Evolutionary conservation across 169 alveolate genomes (phyloP), one percentile per base, ranked within the genome.

Genomic region (Plasmodium yoelii): DNA sequence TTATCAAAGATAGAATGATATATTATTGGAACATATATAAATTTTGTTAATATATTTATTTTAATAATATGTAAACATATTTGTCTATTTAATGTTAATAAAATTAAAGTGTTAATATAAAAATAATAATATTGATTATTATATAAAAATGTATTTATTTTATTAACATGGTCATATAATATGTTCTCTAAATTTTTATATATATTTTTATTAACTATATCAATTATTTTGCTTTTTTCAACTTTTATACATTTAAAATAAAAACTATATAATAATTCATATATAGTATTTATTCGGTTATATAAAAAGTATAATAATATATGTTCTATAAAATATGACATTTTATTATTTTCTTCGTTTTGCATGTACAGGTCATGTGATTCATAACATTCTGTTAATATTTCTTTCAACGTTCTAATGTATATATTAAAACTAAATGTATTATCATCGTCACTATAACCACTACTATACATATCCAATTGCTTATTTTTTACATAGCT

Each of bases 1-100:
- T 67, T 82, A 44, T 82, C 90, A 46, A 82, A 82, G 7, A 82
- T 51, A 0, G 82, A 68, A 24, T 82, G 90, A 18, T 82, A 82
- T 0, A 82, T 67, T 6, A 34, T 34, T 8, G 90, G 90, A 1
- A 82, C 71, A 59, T 67, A 82, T 1, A 82, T 56, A 1, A 82
- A 51, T 22, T 82, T 82, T 24, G 77, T 82, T 10, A 82, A 59
- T 5, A 82, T 82, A 9, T 82, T 46, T 13, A 47, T 71, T 26
- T 67, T 65, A 10, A 82, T 65, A 5, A 82, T 82, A 47, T 82
- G 67, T 34, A 82, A 9, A 22, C 90, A 82, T 15, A 70, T 39
- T 10, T 82, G 51, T 9, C 28, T 67, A 19, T 82, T 82, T 47
- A 82, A 53, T 1, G 68, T 46, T n/a, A 82, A 67, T 7, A 67